Evolutionary conservation across 371 early-diverging fungal genomes (phyloP).

Genomic region (Sanchytrium tribonematis): DNA sequence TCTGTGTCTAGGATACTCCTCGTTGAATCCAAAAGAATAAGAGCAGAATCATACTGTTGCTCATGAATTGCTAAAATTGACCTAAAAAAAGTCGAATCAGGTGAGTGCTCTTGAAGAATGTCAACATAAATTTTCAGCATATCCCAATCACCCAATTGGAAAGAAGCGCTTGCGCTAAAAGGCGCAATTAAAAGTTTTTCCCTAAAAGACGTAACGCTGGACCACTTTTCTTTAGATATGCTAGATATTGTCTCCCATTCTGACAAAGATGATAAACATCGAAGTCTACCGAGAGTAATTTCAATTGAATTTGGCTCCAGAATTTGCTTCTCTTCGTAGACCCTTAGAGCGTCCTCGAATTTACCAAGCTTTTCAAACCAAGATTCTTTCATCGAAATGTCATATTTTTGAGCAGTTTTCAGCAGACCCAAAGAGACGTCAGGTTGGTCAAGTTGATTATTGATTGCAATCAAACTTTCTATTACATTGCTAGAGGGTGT

Average conservation of each 20-base stretch:
- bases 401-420: conserved; percentile 52
- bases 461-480: conserved; percentile 71
- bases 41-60: conserved; percentile 43
- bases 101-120: conserved; percentile 40
- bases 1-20: conserved; percentile 65
- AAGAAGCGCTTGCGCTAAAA: conserved; percentile 71
- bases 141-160: conserved; percentile 75
- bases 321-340: conserved; percentile 49
- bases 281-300: conserved; percentile 55
- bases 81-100: conserved; percentile 40
- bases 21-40: conserved; percentile 42
- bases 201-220: conserved; percentile 13
- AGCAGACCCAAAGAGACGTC: conserved; percentile 88
- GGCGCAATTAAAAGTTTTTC: conserved; percentile 32
- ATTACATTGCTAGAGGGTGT: conserved; percentile 59
- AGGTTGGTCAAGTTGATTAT: conserved; percentile 75
- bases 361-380: conserved; percentile 83
- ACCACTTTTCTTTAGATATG: conserved; percentile 59
- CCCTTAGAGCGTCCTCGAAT: conserved; percentile 77
- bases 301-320: conserved; percentile 44
- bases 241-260: conserved; percentile 70
- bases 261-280: conserved; percentile 66
- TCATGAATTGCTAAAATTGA: conserved; percentile 64
- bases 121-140: conserved; percentile 65
- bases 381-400: conserved; percentile 53